Evolutionary conservation across 441 rosid genomes (phyloP), one percentile per base, ranked within the genome.

Genomic region (Populus hybrid): DNA sequence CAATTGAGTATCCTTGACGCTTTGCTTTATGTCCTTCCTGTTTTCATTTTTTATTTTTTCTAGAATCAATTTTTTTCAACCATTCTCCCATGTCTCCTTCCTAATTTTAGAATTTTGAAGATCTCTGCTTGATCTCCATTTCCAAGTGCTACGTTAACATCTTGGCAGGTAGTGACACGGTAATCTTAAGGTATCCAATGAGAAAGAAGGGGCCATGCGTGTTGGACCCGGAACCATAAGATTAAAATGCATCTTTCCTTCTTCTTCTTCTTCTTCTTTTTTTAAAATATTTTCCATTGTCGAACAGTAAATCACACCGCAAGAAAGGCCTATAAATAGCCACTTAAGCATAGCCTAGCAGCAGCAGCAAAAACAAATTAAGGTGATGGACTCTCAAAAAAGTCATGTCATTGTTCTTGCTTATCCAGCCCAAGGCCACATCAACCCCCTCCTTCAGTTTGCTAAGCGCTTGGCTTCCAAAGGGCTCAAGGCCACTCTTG

Each of bases 361-460:
- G 57, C 64, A 38, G 70, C 64, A 42, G 12, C 38, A 7, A 18
- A 16, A 53, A 69, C 18, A 32, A 6, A 10, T 26, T 16, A 72
- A 11, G 30, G 46, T 6, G 65, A 85, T 80, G 87, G 84, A 80
- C 61, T 77, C 67, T 12, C 81, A 24, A 71, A 75, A 77, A 67
- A 70, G 73, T 12, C 90, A 86, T 72, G 83, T 87, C 10, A 30
- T 87, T 2, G 83, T 86, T 73, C 73, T 88, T 16, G 12, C 85
- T 10, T 83, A 79, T 61, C 88, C 84, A 28, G 86, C 89, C 10
- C 89, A 83, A 74, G 85, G 86, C 76, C 90, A 84, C 84, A 84
- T 84, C 70, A 87, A 85, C 73, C 90, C 90, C 9, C 87, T 84
- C 42, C 86, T 85, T 67, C 87, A 85, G 72, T 82, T 81, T 70